Evolutionary conservation across 2,329 filamentous ascomycete species (phyloP), one percentile per base, ranked within the genome.

Genomic region (Colletotrichum euphorbiae): DNA sequence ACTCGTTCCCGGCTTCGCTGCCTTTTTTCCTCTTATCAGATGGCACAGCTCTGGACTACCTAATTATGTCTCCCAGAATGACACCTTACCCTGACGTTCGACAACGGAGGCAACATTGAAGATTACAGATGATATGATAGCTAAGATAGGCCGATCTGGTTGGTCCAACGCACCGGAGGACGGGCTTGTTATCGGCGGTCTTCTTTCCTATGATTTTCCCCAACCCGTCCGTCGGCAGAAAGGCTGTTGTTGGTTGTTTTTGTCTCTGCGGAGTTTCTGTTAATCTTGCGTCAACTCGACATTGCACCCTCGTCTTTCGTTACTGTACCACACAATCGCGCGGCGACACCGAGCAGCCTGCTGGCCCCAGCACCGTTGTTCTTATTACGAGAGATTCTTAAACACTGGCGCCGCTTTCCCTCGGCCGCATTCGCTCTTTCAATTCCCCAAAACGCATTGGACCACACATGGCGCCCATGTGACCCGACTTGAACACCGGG

Each of bases 351-450:
- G 24, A 58, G n/a, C 43, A 42, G 12, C 36, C 36, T 48, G n/a
- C 36, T 38, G 36, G 11, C 36, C 36, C 36, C 36, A 38, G 13
- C 11, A 38, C 11, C 36, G 36, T 12, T 38, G 13, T 50, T 17
- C 52, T 5, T 54, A 65, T 65, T 68, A 68, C 65, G 62, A 54
- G 62, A 54, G 15, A 55, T 66, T 21, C 40, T 58, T 57, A 57
- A 55, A 67, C 48, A 48, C 46, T 46, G 33, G 64, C 45, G 54
- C 68, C 72, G 72, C 70, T 72, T 73, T 73, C 59, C 72, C 66
- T 73, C 72, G 72, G 72, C 72, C 65, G 61, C 61, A 58, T 60
- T 60, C 57, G 33, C 58, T 52, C 33, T 45, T 42, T 48, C 5
- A 24, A 36, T 52, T 50, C 28, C 46, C 48, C 28, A 21, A 51